Conservation (phyloP, 148 eudicot species). For the Bassia scoparia region DNA sequence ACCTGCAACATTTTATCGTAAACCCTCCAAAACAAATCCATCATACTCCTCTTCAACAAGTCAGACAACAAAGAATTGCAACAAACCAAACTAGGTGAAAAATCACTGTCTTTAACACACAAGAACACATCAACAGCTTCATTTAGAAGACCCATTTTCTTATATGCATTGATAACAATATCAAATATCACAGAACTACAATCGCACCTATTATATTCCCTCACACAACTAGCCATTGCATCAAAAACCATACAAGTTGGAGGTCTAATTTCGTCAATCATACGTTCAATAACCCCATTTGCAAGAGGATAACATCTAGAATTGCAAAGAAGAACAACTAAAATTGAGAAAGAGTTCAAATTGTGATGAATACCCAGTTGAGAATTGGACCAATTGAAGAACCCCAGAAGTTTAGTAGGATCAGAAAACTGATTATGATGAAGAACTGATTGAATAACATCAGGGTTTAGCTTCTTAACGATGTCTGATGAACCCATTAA, state of each 20-base stretch:
- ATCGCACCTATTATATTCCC: conserved; percentile 29
- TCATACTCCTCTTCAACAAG: conserved; percentile 46
- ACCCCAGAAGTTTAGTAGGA: conserved; percentile 52
- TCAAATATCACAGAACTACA: conserved; percentile 46
- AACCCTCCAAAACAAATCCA: conserved; percentile 74
- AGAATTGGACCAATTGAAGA: conserved; percentile 64
- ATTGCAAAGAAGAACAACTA: conserved; percentile 49
- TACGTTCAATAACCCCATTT: conserved; percentile 37
- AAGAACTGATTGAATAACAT: conserved; percentile 65
- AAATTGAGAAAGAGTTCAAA: conserved; percentile 49
- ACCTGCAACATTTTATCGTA: conserved; percentile 49
- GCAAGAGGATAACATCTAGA: conserved; percentile 41
- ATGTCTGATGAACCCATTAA: conserved; percentile 49
- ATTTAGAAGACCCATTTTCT: conserved; percentile 41
- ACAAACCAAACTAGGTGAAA: conserved; percentile 59
- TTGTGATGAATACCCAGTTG: conserved; percentile 56
- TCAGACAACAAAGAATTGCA: conserved; percentile 70
- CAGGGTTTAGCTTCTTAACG: conserved; percentile 50
- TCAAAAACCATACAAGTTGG: conserved; percentile 36
- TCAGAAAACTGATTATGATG: conserved; percentile 34
- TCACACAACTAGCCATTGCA: conserved; percentile 40
- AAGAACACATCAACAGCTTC: conserved; percentile 60
- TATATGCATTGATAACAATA: conserved; percentile 55
- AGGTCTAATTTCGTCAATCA: conserved; percentile 32
- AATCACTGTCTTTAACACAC: conserved; percentile 30